Percentiles rank a stretch among this genome's conserved stretches.
These are phyloP conservation scores for Metschnikowia arizonensis DNA, from an alignment of 805 yeast species.

Conservation along the genomic window DNA sequence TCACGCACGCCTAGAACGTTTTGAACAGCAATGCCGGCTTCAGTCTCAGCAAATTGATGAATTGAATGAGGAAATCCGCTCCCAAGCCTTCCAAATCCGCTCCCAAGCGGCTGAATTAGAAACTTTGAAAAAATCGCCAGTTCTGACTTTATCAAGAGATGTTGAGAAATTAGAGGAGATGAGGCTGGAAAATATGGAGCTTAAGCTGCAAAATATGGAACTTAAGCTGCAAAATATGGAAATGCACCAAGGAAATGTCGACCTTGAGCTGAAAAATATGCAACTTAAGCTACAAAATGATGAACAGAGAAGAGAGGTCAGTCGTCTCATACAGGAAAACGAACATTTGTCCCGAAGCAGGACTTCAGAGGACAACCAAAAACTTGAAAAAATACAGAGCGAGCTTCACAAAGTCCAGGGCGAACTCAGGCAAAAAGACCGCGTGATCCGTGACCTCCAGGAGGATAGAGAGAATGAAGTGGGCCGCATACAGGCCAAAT, in stretches of 20 bases:
- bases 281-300: neutral
- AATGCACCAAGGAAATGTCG: neutral
- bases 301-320: conserved; percentile 1
- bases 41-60: conserved; percentile 2
- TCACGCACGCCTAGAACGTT: conserved; percentile 4
- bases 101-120: neutral
- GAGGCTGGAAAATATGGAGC: neutral
- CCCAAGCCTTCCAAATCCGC: neutral
- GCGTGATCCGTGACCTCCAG: conserved; percentile 1
- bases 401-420: conserved; percentile 11
- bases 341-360: conserved; percentile 10
- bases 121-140: neutral
- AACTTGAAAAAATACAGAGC: conserved; percentile 8
- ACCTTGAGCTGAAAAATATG: neutral
- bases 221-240: neutral
- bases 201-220: conserved; percentile 2
- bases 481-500: conserved; percentile 15
- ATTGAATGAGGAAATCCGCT: neutral
- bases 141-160: neutral
- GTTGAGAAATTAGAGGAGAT: neutral
- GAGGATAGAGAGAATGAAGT: conserved; percentile 13
- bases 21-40: conserved; percentile 1
- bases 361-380: conserved; percentile 8
- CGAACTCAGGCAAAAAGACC: conserved; percentile 9
- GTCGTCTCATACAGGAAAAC: conserved; percentile 5